A percentile compares a stretch with the other conserved stretches of the same genome.
Conservation (phyloP, 192 early-diverging fungal genomes). For the Gigaspora rosea region DNA sequence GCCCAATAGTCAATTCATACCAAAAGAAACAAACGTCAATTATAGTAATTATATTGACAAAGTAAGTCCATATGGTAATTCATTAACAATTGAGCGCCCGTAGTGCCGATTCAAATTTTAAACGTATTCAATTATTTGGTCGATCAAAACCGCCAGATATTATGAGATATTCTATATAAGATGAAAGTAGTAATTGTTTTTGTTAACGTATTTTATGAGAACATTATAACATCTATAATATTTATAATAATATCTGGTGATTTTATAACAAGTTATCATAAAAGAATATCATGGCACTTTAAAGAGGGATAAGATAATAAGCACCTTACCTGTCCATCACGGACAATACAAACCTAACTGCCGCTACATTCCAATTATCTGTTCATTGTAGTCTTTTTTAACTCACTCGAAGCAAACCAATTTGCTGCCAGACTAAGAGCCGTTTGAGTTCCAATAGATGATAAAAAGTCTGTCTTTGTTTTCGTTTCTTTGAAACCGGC, state of each 20-base stretch:
- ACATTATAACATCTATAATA: no score
- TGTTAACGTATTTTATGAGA: no score
- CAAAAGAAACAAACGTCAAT: background rate
- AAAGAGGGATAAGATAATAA: background rate
- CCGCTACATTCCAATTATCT: background rate
- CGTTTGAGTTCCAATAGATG: slow-evolving; percentile 52
- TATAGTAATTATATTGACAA: background rate
- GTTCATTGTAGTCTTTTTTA: background rate
- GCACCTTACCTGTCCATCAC: background rate
- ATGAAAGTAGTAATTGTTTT: background rate
- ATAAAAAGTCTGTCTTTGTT: slow-evolving; percentile 54
- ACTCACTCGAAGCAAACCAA: slow-evolving; percentile 51
- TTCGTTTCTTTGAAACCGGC: slow-evolving; percentile 52
- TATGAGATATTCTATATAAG: background rate
- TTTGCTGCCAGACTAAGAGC: slow-evolving; percentile 51
- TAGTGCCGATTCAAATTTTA: slow-evolving; percentile 19
- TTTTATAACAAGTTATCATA: background rate
- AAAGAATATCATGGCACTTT: background rate
- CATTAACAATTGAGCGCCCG: slow-evolving; percentile 15
- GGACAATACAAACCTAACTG: slow-evolving; percentile 1
- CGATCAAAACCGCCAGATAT: background rate
- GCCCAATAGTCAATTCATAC: slow-evolving; percentile 9
- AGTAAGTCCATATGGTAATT: background rate
- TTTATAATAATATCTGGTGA: no score
- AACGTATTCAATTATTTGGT: background rate